Evolutionary conservation across 129 eudicot genomes (phyloP).

Genomic region (Scalesia atractyloides): DNA sequence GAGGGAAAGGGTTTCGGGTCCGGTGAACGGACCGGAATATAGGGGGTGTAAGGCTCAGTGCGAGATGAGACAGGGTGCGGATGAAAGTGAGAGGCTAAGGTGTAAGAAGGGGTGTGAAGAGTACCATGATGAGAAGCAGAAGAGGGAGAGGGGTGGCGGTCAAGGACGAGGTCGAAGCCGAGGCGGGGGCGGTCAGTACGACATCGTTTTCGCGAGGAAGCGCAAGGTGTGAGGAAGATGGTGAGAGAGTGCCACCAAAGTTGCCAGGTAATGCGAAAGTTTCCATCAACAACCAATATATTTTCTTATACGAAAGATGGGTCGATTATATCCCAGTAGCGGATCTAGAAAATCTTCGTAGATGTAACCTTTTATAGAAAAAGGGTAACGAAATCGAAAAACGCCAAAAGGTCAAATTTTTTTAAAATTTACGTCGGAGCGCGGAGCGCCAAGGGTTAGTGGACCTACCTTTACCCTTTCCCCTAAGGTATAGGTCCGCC

Average conservation of each 20-base stretch:
- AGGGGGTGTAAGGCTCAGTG: slow-evolving; percentile 43
- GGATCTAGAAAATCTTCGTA: no score
- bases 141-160: slow-evolving; percentile 13
- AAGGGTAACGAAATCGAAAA: no score
- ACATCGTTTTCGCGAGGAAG: slow-evolving; percentile 29
- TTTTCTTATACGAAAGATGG: no score
- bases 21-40: slow-evolving; percentile 42
- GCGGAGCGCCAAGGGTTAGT: no score
- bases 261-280: slow-evolving; percentile 20
- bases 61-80: slow-evolving; percentile 16
- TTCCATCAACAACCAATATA: no score
- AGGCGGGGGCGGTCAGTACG: slow-evolving; percentile 19
- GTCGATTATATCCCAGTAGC: no score
- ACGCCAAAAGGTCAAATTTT: no score
- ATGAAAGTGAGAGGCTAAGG: neutral
- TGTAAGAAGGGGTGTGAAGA: slow-evolving; percentile 42
- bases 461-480: no score
- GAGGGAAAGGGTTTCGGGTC: no score
- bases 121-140: slow-evolving; percentile 28
- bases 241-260: slow-evolving; percentile 21
- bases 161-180: neutral
- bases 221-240: slow-evolving; percentile 3
- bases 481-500: no score
- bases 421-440: no score
- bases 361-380: no score